These are phyloP conservation scores for Lepidium africanum DNA, from an alignment of 345 rosid species.

Conservation along the genomic window DNA sequence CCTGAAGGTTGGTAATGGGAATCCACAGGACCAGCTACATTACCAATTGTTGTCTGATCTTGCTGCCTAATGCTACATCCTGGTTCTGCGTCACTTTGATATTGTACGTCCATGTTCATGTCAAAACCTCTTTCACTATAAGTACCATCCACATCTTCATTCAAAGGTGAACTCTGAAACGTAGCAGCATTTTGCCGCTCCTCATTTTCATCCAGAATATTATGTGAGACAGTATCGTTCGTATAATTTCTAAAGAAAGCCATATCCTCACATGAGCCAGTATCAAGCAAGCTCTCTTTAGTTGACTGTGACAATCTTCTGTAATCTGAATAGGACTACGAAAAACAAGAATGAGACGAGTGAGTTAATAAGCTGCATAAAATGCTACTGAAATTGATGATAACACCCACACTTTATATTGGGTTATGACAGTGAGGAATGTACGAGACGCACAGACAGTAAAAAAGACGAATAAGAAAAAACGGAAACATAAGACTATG, in stretches of 20 bases:
- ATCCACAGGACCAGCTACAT: conserved; percentile 33
- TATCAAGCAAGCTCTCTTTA: not conserved
- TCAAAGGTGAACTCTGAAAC: conserved; percentile 37
- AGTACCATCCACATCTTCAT: conserved; percentile 40
- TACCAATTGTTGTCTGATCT: conserved; percentile 30
- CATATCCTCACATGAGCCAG: conserved; percentile 60
- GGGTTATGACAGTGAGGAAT: not conserved
- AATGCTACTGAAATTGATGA: not conserved
- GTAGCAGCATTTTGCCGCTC: conserved; percentile 38
- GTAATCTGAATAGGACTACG: conserved; percentile 18
- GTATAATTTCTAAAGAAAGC: conserved; percentile 76
- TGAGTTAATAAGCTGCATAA: conserved; percentile 8
- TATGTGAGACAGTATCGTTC: conserved; percentile 47
- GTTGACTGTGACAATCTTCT: conserved; percentile 3
- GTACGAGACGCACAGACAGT: not conserved
- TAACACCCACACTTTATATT: not conserved
- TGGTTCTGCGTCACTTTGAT: conserved; percentile 68
- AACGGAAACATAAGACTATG: not conserved
- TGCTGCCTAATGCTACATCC: conserved; percentile 44
- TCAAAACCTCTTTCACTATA: conserved; percentile 64
- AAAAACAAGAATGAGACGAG: not conserved
- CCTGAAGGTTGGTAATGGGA: conserved; percentile 51
- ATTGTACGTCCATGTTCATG: conserved; percentile 60
- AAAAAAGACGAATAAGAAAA: not conserved
- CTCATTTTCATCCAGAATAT: conserved; percentile 55